Evolutionary conservation across 768 basidiomycete genomes (phyloP), one percentile per base, ranked within the genome.

Genomic region (Pholiota molesta): DNA sequence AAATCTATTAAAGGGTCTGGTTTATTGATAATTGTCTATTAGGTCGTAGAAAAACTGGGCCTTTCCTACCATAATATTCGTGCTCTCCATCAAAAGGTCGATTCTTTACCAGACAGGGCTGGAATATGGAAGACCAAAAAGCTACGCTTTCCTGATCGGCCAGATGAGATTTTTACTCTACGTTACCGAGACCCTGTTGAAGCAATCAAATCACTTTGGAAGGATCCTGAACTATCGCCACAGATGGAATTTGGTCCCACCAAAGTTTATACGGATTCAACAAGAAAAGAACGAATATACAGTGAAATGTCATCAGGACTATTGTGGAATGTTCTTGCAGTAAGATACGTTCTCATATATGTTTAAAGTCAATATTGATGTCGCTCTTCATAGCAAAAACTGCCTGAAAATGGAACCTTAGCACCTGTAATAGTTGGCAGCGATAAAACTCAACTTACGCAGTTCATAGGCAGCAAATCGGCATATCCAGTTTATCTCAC

Each of bases 401-500:
- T 75, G 16, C 70, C 72, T 26, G 0, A 37, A 4, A 61, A 62
- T 8, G 72, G 72, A 0, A 70, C 75, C 1, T 5, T 79, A 0
- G 72, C 72, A 0, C 79, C 78, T 1, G 60, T 83, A 5, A 80
- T 81, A 17, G 62, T 83, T 3, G 69, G 78, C 0, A 81, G 67
- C 0, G 68, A 69, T 49, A 67, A 69, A 79, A 81, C 62, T 77
- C 77, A 28, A 54, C 67, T 58, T 63, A 81, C 17, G 67, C 75
- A 21, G 61, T 76, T 79, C 53, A 59, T 68, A 5, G 74, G 77
- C 0, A 72, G 76, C 57, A 77, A 80, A 63, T 58, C 64, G 40
- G 76, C 77, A 9, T 81, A 77, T 62, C 79, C 81, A 0, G 73
- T 83, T 0, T 83, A 83, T 63, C 61, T 81, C 0, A 77, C 79